Conservation (phyloP, 306 rosid genomes). For the Citrullus colocynthis region DNA sequence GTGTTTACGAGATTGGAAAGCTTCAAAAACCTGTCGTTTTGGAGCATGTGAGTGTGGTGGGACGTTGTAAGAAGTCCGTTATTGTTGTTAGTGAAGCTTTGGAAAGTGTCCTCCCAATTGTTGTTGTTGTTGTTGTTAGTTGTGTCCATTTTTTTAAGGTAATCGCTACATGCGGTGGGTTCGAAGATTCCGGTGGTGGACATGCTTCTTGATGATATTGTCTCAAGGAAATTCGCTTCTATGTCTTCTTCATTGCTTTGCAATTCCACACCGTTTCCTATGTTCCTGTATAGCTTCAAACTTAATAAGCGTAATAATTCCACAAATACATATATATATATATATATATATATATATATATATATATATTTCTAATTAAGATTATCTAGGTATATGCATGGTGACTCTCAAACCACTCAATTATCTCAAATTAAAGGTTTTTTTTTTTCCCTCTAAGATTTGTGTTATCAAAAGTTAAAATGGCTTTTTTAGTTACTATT, state of each 20-base stretch:
- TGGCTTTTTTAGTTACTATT: too few relatives aligned
- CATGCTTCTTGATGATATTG: slow-evolving; percentile 50
- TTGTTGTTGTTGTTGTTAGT: slow-evolving; percentile 11
- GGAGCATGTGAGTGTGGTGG: slow-evolving; percentile 14
- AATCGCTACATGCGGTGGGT: slow-evolving; percentile 66
- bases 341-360: background rate
- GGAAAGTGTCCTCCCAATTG: slow-evolving; percentile 38
- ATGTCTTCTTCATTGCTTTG: slow-evolving; percentile 31
- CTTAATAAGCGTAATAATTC: background rate
- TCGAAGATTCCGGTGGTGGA: slow-evolving; percentile 30
- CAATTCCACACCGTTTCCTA: slow-evolving; percentile 38
- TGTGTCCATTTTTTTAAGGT: slow-evolving; percentile 64
- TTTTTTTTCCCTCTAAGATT: too few relatives aligned
- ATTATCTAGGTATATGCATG: background rate
- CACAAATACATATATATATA: too few relatives aligned
- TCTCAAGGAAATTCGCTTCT: slow-evolving; percentile 52
- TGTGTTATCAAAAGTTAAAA: too few relatives aligned
- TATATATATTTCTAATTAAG: background rate
- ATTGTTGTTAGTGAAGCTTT: slow-evolving; percentile 26
- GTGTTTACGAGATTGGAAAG: slow-evolving; percentile 61
- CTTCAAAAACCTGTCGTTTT: slow-evolving; percentile 49
- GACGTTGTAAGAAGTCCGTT: slow-evolving; percentile 19
- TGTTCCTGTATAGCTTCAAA: slow-evolving; percentile 25
- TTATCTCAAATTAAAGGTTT: background rate
- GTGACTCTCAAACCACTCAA: background rate